Percentiles rank a stretch among this genome's conserved stretches.
Conservation (phyloP, 1,139 yeast genomes). For the Meyerozyma athensensis region DNA sequence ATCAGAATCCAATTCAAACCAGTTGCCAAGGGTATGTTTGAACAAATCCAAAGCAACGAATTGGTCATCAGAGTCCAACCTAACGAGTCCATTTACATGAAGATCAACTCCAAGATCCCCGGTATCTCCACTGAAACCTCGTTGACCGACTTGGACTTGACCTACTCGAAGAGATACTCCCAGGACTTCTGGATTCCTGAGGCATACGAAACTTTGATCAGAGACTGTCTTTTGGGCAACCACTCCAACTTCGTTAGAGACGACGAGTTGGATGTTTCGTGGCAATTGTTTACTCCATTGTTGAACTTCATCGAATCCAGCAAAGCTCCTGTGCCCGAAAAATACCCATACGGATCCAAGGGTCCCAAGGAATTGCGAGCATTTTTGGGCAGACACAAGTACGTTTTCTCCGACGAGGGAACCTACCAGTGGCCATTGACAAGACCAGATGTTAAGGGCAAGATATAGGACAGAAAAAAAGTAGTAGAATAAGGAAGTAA, state of each 20-base stretch:
- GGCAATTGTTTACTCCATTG: slow-evolving; percentile 92
- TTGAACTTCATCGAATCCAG: slow-evolving; percentile 72
- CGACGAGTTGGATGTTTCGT: slow-evolving; percentile 90
- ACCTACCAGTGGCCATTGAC: slow-evolving; percentile 83
- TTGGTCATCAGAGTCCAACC: slow-evolving; percentile 94
- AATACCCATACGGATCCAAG: slow-evolving; percentile 85
- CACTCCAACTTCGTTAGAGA: slow-evolving; percentile 97
- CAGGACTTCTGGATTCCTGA: slow-evolving; percentile 93
- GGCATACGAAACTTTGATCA: slow-evolving; percentile 92
- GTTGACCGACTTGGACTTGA: slow-evolving; percentile 84
- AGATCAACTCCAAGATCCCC: slow-evolving; percentile 89
- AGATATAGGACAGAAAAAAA: slow-evolving; percentile 19
- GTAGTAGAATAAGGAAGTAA: too few species aligned
- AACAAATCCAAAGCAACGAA: slow-evolving; percentile 83
- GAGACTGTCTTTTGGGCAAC: slow-evolving; percentile 87
- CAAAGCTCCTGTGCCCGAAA: slow-evolving; percentile 56
- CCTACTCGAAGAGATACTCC: slow-evolving; percentile 73
- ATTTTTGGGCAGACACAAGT: slow-evolving; percentile 67
- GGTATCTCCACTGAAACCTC: slow-evolving; percentile 81
- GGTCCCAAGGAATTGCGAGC: slow-evolving; percentile 69
- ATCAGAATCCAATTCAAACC: slow-evolving; percentile 89
- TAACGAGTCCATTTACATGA: slow-evolving; percentile 86
- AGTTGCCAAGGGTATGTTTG: slow-evolving; percentile 77
- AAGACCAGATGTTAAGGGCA: slow-evolving; percentile 46
- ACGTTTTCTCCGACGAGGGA: slow-evolving; percentile 53